Conservation (phyloP, 805 yeast species). For the Zygosaccharomyces rouxii region DNA sequence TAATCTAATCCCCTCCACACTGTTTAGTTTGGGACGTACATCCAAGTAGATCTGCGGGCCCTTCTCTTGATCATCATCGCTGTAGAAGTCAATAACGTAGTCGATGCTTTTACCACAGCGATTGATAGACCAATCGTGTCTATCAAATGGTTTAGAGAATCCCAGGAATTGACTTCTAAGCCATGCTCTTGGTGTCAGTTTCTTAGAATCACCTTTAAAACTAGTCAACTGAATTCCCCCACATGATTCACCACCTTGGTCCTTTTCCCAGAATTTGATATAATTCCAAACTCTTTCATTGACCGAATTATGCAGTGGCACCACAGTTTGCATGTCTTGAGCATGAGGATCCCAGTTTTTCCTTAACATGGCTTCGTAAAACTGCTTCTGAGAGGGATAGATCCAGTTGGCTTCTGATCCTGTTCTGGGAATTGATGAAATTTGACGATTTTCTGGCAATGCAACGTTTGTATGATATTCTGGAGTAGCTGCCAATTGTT, state of each 20-base stretch:
- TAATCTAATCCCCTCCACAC: conserved; percentile 73
- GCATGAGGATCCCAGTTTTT: conserved; percentile 83
- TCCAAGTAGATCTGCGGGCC: conserved; percentile 72
- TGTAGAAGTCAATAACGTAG: conserved; percentile 89
- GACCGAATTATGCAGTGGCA: conserved; percentile 90
- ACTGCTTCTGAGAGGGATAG: conserved; percentile 93
- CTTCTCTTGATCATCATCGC: conserved; percentile 28
- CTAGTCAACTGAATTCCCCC: conserved; percentile 83
- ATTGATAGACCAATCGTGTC: conserved; percentile 91
- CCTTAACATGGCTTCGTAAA: conserved; percentile 88
- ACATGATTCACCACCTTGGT: conserved; percentile 55
- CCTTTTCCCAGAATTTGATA: conserved; percentile 75
- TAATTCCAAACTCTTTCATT: conserved; percentile 91
- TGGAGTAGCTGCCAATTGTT: conserved; percentile 31
- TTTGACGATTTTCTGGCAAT: conserved; percentile 69
- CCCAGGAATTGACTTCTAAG: conserved; percentile 59
- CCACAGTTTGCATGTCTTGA: conserved; percentile 80
- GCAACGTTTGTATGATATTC: conserved; percentile 35
- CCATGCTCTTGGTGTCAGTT: conserved; percentile 84
- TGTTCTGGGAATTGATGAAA: conserved; percentile 81
- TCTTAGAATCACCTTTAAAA: conserved; percentile 84
- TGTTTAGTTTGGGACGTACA: conserved; percentile 86
- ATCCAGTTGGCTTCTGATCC: conserved; percentile 72
- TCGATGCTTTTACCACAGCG: conserved; percentile 81
- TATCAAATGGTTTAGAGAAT: conserved; percentile 77